Percentiles rank a stretch among this genome's conserved stretches.
Evolutionary conservation across 192 early-diverging fungal genomes (phyloP).

Genomic region (Umbelopsis sp.): DNA sequence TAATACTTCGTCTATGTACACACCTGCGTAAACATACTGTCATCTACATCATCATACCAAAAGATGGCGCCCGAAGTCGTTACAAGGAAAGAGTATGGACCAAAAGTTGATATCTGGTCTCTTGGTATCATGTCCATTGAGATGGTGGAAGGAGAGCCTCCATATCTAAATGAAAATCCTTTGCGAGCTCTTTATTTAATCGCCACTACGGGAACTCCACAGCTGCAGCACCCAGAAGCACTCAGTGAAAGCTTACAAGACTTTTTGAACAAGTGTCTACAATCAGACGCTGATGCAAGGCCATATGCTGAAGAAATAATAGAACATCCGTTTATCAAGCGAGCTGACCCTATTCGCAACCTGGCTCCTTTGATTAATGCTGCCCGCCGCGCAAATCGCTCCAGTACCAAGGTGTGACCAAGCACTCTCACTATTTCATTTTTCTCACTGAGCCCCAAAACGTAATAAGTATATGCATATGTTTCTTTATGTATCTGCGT

Average conservation of each 20-base stretch:
- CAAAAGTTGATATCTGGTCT: slow-evolving; percentile 97
- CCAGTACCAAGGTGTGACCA: not conserved
- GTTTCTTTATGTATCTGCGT: no score
- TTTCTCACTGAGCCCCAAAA: no score
- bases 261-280: slow-evolving; percentile 80
- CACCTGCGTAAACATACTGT: no score
- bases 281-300: slow-evolving; percentile 80
- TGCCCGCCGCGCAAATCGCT: not conserved
- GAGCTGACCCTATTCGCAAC: slow-evolving; percentile 77
- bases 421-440: no score
- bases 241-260: slow-evolving; percentile 73
- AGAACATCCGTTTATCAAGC: slow-evolving; percentile 83
- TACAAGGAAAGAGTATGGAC: slow-evolving; percentile 86
- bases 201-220: slow-evolving; percentile 92
- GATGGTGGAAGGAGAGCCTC: slow-evolving; percentile 97
- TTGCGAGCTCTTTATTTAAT: slow-evolving; percentile 90
- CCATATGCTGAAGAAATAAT: slow-evolving; percentile 81
- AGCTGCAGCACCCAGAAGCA: slow-evolving; percentile 87
- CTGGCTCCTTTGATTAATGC: slow-evolving; percentile 77
- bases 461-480: no score
- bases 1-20: no score
- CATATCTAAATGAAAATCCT: slow-evolving; percentile 94
- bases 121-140: slow-evolving; percentile 97
- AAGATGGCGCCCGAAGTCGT: slow-evolving; percentile 99
- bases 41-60: not conserved